A percentile compares a stretch with the other conserved stretches of the same genome.
Evolutionary conservation across 2,329 filamentous ascomycete species (phyloP).

Genomic region (Periglandula ipomoeae): DNA sequence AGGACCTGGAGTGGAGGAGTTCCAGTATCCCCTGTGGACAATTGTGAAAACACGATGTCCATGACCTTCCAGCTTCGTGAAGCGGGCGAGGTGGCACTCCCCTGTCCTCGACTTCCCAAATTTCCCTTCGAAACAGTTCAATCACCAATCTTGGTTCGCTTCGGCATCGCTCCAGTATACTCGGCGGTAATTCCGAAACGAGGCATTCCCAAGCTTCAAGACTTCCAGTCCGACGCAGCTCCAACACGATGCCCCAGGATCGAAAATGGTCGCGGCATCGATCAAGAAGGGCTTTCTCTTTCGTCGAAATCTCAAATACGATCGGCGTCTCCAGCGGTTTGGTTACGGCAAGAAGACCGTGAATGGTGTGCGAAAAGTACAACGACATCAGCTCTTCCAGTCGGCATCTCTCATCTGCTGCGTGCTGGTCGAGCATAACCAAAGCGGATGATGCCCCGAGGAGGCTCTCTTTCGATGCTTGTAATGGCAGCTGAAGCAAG

Average conservation of each 20-base stretch:
- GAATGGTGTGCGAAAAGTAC: slow-evolving; percentile 31
- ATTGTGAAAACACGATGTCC: slow-evolving; percentile 53
- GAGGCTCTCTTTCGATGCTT: slow-evolving; percentile 1
- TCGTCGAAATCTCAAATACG: slow-evolving; percentile 51
- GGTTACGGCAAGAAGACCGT: slow-evolving; percentile 16
- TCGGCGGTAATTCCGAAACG: slow-evolving; percentile 55
- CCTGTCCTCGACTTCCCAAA: slow-evolving; percentile 55
- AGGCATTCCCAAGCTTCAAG: slow-evolving; percentile 23
- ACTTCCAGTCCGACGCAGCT: slow-evolving; percentile 23
- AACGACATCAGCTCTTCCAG: slow-evolving; percentile 61
- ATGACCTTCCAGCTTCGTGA: slow-evolving; percentile 23
- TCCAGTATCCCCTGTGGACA: slow-evolving; percentile 72
- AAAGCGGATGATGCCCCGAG: slow-evolving; percentile 39
- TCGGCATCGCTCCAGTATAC: slow-evolving; percentile 68
- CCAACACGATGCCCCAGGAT: slow-evolving; percentile 65
- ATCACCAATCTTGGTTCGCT: slow-evolving; percentile 62
- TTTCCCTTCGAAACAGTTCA: slow-evolving; percentile 64
- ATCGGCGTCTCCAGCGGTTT: slow-evolving; percentile 43
- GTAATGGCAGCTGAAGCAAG: slow-evolving; percentile 47
- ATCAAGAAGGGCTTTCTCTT: slow-evolving; percentile 52
- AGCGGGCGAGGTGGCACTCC: slow-evolving; percentile 10
- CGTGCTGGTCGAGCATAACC: slow-evolving; percentile 84
- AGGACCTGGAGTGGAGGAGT: slow-evolving; percentile 65
- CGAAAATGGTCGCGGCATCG: slow-evolving; percentile 48
- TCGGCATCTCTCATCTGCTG: slow-evolving; percentile 79